Conservation (phyloP, 345 rosid species). For the Carallia brachiata region DNA sequence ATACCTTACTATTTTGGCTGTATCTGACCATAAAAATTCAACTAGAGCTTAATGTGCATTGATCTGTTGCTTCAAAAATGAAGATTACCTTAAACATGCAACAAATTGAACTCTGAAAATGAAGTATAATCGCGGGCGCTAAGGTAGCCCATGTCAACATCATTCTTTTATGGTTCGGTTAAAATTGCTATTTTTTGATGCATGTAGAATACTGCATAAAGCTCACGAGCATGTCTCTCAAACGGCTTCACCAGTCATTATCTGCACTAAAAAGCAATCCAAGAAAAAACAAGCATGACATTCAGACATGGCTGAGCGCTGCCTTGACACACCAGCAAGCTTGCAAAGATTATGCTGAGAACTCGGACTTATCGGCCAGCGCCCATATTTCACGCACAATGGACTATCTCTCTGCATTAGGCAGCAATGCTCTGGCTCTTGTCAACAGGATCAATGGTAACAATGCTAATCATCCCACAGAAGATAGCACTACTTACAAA, state of each 20-base stretch:
- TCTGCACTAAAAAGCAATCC: constrained; percentile 42
- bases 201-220: constrained; percentile 54
- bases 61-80: not conserved
- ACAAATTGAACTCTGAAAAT: not conserved
- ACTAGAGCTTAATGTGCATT: no score
- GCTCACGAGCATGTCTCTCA: constrained; percentile 50
- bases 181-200: not conserved
- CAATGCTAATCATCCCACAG: not conserved
- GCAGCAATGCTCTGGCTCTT: constrained; percentile 63
- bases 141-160: not conserved
- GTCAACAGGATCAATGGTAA: constrained; percentile 26
- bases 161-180: not conserved
- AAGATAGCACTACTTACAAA: not conserved
- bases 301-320: constrained; percentile 80
- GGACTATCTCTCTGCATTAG: constrained; percentile 52
- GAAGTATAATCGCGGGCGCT: not conserved
- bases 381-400: constrained; percentile 46
- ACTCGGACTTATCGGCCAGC: constrained; percentile 5
- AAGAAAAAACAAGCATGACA: constrained; percentile 42
- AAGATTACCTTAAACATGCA: not conserved
- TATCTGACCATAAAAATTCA: no score
- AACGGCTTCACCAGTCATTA: constrained; percentile 48
- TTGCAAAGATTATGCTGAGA: constrained; percentile 60
- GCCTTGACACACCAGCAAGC: constrained; percentile 66
- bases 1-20: no score